Conservation (phyloP, 192 early-diverging fungal genomes). For the Coemansia aciculifera region DNA sequence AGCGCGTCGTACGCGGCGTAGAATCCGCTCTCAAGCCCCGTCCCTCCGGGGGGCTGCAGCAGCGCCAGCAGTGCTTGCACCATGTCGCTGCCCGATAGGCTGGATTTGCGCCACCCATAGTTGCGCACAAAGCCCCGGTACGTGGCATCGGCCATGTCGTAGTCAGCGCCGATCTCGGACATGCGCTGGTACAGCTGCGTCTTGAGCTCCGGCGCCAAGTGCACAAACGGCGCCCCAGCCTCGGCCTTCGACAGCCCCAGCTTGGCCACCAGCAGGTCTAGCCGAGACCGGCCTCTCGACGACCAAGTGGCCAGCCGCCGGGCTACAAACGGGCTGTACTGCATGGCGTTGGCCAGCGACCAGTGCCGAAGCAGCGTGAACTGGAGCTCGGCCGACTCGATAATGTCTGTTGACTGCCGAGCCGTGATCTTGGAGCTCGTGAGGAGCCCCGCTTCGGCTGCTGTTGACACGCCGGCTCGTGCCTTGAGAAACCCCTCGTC, state of each 20-base stretch:
- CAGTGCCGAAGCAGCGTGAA: slow-evolving; percentile 90
- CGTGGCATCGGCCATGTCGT: slow-evolving; percentile 74
- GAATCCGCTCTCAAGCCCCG: slow-evolving; percentile 60
- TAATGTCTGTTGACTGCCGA: slow-evolving; percentile 18
- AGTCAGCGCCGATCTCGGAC: slow-evolving; percentile 68
- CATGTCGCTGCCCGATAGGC: slow-evolving; percentile 75
- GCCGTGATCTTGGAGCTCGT: slow-evolving; percentile 25
- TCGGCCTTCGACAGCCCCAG: slow-evolving; percentile 90
- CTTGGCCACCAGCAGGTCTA: slow-evolving; percentile 78
- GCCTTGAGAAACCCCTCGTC: slow-evolving; percentile 36
- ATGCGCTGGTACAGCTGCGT: slow-evolving; percentile 66
- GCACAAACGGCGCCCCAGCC: slow-evolving; percentile 70
- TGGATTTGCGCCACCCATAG: slow-evolving; percentile 68
- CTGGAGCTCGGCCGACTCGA: slow-evolving; percentile 71
- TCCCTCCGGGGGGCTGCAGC: slow-evolving; percentile 25
- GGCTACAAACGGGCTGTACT: slow-evolving; percentile 83
- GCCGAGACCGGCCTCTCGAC: slow-evolving; percentile 71
- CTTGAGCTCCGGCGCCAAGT: slow-evolving; percentile 79
- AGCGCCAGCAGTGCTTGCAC: slow-evolving; percentile 80
- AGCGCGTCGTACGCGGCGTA: slow-evolving; percentile 90
- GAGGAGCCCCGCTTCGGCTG: slow-evolving; percentile 33
- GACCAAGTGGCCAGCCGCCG: slow-evolving; percentile 88
- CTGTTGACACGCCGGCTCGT: slow-evolving; percentile 13
- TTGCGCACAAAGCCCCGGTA: slow-evolving; percentile 77
- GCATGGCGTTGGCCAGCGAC: slow-evolving; percentile 87